Evolutionary conservation across 2,329 filamentous ascomycete genomes (phyloP), one percentile per base, ranked within the genome.

Genomic region (Fusarium lyarnte): DNA sequence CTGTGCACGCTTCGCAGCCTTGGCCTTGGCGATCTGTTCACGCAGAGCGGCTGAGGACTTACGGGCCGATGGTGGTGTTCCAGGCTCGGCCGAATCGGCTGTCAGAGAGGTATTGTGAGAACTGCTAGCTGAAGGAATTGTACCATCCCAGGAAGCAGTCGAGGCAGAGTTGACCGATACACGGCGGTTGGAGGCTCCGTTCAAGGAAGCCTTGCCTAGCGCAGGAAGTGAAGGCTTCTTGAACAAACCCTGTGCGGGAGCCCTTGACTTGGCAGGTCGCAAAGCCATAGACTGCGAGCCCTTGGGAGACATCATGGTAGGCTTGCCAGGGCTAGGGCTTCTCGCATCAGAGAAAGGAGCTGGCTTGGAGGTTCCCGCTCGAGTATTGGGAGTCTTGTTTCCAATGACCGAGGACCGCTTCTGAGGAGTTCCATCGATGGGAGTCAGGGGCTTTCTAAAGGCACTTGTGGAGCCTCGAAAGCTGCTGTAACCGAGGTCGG

Each of bases 21-120:
- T 97, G 2, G 96, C 95, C 76, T 95, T 95, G 41, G 95, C 94
- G 70, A 98, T 98, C 59, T 96, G 95, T 57, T 98, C 94, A 38
- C 96, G 90, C 19, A 99, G 83, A 2, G 94, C 91, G 21, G 88
- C 85, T 1, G 95, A 98, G 0, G 94, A 94, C 76, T 93, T 96
- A 42, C 83, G 80, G 58, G 75, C 79, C 1, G 81, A 77, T 10
- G 76, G 66, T 1, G 75, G 75, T 11, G 73, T 63, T 25, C 74
- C 58, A 16, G 73, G 68, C 19, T 76, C 74, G 2, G 62, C 38
- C 3, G 69, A 63, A 10, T 66, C 52, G 8, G 58, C 67, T 29
- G 69, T 71, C 25, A 70, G 51, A 1, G 67, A 65, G 1, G 65
- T 72, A 2, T 62, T 72, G 41, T 63, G 61, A 9, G 72, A 70